A percentile compares a stretch with the other conserved stretches of the same genome.
phyloP scores from a whole-genome alignment of 345 rosid genomes.

The Camelina hispida region DNA sequence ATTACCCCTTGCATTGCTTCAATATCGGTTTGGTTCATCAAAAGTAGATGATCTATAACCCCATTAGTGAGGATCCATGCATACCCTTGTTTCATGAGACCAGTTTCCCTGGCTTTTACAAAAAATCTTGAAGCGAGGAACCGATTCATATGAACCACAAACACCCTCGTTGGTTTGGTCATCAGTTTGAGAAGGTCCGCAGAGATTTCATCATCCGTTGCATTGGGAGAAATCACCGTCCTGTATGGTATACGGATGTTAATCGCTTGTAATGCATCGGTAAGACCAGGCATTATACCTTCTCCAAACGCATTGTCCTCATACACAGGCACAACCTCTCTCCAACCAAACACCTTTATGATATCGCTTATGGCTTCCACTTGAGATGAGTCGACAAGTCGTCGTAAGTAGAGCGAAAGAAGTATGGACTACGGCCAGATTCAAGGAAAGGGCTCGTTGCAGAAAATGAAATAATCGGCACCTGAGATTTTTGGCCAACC shows the following conservation, averaged over 20 bases:
- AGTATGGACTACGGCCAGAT: conserved; percentile 31
- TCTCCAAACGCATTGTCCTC: conserved; percentile 49
- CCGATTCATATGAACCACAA: conserved; percentile 48
- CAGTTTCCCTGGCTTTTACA: conserved; percentile 48
- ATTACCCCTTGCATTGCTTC: conserved; percentile 53
- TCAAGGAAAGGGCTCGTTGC: too few species aligned
- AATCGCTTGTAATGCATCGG: conserved; percentile 48
- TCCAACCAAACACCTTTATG: conserved; percentile 55
- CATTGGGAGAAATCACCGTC: conserved; percentile 49
- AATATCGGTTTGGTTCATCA: conserved; percentile 3
- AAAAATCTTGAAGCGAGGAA: conserved; percentile 49
- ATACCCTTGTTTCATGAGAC: conserved; percentile 55
- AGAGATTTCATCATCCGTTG: conserved; percentile 52
- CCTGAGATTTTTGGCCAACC: conserved; percentile 55
- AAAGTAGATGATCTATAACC: conserved; percentile 21
- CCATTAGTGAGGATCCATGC: conserved; percentile 55
- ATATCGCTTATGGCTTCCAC: conserved; percentile 50
- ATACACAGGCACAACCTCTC: conserved; percentile 56
- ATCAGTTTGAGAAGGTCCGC: conserved; percentile 51
- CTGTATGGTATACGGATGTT: conserved; percentile 51
- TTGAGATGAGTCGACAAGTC: conserved; percentile 55
- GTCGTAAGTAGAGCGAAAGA: conserved; percentile 47
- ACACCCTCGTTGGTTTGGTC: conserved; percentile 56
- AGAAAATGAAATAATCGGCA: conserved; percentile 38
- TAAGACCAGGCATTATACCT: conserved; percentile 52